A percentile compares a stretch with the other conserved stretches of the same genome.
phyloP scores from a whole-genome alignment of 371 early-diverging fungal species.

The Syncephalis fuscata region DNA sequence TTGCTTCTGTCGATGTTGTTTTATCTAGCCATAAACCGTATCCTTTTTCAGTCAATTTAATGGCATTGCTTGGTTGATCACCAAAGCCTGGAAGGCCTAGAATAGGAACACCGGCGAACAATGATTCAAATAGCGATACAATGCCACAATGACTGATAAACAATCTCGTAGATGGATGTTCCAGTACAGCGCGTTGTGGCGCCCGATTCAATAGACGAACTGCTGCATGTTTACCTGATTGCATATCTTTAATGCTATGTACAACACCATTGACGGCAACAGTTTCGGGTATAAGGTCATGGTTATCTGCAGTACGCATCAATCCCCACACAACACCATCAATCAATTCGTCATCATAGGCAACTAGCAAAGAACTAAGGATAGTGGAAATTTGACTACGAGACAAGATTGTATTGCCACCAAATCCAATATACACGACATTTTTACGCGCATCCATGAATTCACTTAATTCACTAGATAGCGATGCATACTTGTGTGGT shows the following conservation, averaged over 20 bases:
- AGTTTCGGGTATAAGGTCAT: not conserved
- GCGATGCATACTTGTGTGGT: not conserved
- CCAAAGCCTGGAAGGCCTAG: constrained; percentile 18
- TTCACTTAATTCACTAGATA: not conserved
- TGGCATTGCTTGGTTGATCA: constrained; percentile 13
- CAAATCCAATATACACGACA: constrained; percentile 1
- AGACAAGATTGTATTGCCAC: not conserved
- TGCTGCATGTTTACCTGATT: not conserved
- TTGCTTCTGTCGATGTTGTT: no score
- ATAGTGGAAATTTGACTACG: not conserved
- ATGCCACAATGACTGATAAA: constrained; percentile 21
- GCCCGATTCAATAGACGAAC: constrained; percentile 6
- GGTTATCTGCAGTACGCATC: not conserved
- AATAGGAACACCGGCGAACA: constrained; percentile 11
- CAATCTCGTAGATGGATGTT: constrained; percentile 12
- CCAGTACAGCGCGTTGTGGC: constrained; percentile 19
- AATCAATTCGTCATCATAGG: not conserved
- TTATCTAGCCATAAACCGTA: no score
- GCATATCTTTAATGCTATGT: not conserved
- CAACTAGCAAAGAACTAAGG: not conserved
- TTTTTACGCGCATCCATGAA: constrained; percentile 1
- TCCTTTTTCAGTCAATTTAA: not conserved
- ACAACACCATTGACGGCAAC: not conserved
- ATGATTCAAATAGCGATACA: constrained; percentile 14
- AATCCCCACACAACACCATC: constrained; percentile 6